phyloP scores from a whole-genome alignment of 768 basidiomycete species.

The Agrocybe chaxingu region DNA sequence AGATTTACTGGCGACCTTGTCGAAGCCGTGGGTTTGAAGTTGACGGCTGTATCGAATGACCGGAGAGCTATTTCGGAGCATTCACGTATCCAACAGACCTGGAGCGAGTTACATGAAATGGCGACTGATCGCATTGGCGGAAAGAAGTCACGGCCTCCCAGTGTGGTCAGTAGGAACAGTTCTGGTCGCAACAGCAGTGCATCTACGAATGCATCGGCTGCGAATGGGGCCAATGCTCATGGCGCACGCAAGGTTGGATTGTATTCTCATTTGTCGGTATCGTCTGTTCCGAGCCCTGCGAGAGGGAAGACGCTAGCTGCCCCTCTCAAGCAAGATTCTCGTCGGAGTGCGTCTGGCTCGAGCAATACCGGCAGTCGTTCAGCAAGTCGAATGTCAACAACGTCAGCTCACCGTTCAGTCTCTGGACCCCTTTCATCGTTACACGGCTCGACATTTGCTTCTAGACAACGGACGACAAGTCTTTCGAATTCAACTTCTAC shows the following conservation, averaged over 20 bases:
- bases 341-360: slow-evolving; percentile 50
- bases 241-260: slow-evolving; percentile 24
- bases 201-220: slow-evolving; percentile 28
- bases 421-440: slow-evolving; percentile 64
- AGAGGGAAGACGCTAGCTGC: slow-evolving; percentile 46
- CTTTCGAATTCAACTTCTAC: slow-evolving; percentile 39
- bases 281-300: slow-evolving; percentile 26
- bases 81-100: slow-evolving; percentile 72
- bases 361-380: slow-evolving; percentile 44
- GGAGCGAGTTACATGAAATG: slow-evolving; percentile 82
- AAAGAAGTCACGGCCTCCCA: slow-evolving; percentile 61
- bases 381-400: slow-evolving; percentile 55
- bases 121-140: slow-evolving; percentile 60
- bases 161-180: slow-evolving; percentile 55
- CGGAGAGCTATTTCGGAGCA: slow-evolving; percentile 56
- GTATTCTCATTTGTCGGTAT: slow-evolving; percentile 27
- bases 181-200: slow-evolving; percentile 59
- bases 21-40: slow-evolving; percentile 40
- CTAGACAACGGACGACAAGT: slow-evolving; percentile 80
- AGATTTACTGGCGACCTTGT: slow-evolving; percentile 58
- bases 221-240: slow-evolving; percentile 11
- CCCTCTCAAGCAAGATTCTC: slow-evolving; percentile 36
- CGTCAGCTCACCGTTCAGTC: slow-evolving; percentile 58
- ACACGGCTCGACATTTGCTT: slow-evolving; percentile 70
- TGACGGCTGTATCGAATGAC: slow-evolving; percentile 51